Percentiles rank a stretch among this genome's conserved stretches.
These are phyloP conservation scores for Trichoderma citrinoviride DNA, from an alignment of 2,329 filamentous ascomycete genomes.

Conservation along the genomic window DNA sequence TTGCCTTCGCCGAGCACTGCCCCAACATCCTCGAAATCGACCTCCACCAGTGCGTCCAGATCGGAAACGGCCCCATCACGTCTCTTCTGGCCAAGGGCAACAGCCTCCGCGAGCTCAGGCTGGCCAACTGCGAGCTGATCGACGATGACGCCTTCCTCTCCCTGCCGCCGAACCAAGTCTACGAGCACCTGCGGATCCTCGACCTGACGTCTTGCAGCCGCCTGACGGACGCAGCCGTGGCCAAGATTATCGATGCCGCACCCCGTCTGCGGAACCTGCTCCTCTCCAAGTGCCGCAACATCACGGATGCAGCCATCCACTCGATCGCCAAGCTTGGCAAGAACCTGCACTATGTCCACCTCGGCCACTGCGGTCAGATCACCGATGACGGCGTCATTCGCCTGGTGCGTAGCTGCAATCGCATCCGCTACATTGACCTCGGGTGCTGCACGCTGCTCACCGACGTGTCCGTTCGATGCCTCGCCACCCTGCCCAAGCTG, in stretches of 20 bases:
- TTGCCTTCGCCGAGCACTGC: slow-evolving; percentile 84
- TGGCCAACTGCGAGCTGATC: slow-evolving; percentile 81
- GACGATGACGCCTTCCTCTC: slow-evolving; percentile 85
- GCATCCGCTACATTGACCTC: slow-evolving; percentile 94
- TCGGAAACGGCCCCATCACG: slow-evolving; percentile 82
- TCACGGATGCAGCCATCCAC: slow-evolving; percentile 84
- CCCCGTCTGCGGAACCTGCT: slow-evolving; percentile 90
- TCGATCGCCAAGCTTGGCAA: slow-evolving; percentile 88
- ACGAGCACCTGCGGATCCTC: slow-evolving; percentile 87
- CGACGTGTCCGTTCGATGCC: slow-evolving; percentile 77
- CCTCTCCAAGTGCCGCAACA: slow-evolving; percentile 87
- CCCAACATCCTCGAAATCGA: slow-evolving; percentile 96
- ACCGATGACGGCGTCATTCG: slow-evolving; percentile 85
- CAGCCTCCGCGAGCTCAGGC: slow-evolving; percentile 83
- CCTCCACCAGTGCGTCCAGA: slow-evolving; percentile 76
- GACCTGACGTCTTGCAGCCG: slow-evolving; percentile 87
- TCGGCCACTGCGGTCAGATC: slow-evolving; percentile 89
- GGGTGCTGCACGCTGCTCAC: slow-evolving; percentile 92
- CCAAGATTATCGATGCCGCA: slow-evolving; percentile 81
- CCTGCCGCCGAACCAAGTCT: slow-evolving; percentile 65
- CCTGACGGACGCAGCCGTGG: slow-evolving; percentile 81
- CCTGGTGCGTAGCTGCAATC: slow-evolving; percentile 81
- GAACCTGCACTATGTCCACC: slow-evolving; percentile 93
- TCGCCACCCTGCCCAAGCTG: slow-evolving; percentile 86
- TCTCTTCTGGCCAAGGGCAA: slow-evolving; percentile 74